Evolutionary conservation across 1,284 basidiomycete species (phyloP).

Genomic region (Microbotryum scabiosae): DNA sequence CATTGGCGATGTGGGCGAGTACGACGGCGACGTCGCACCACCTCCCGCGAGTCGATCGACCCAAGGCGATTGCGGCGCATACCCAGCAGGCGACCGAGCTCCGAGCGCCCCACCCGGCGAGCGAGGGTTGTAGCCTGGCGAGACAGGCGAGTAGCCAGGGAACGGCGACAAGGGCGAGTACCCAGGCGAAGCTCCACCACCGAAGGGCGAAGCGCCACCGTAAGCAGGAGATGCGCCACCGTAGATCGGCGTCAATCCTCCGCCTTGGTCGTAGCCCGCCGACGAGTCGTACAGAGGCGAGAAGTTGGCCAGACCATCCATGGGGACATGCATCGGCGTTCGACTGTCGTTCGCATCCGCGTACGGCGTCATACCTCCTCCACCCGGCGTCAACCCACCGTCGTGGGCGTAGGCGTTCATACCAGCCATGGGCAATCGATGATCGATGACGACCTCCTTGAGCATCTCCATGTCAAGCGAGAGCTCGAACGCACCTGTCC

Average conservation of each 20-base stretch:
- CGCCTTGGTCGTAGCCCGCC: constrained; percentile 58
- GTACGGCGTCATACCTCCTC: constrained; percentile 76
- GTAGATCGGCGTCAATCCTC: constrained; percentile 71
- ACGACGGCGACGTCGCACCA: constrained; percentile 37
- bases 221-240: constrained; percentile 44
- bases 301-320: constrained; percentile 58
- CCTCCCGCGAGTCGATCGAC: constrained; percentile 10
- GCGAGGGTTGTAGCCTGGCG: constrained; percentile 9
- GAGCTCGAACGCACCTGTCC: constrained; percentile 55
- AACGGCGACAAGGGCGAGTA: constrained; percentile 3
- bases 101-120: constrained; percentile 39
- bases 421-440: constrained; percentile 63
- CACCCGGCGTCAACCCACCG: constrained; percentile 82
- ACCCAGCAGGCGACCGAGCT: constrained; percentile 38
- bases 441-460: constrained; percentile 97
- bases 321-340: constrained; percentile 24
- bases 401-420: constrained; percentile 59
- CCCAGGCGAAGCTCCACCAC: constrained; percentile 62
- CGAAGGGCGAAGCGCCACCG: constrained; percentile 31
- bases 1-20: constrained; percentile 59
- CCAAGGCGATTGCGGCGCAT: constrained; percentile 53
- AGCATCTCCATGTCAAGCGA: constrained; percentile 96
- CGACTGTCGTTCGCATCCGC: constrained; percentile 40
- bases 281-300: constrained; percentile 88
- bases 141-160: constrained; percentile 61